A percentile compares a stretch with the other conserved stretches of the same genome.
These are phyloP conservation scores for Pleurotus salmoneostramineus DNA, from an alignment of 768 basidiomycete genomes.

Conservation along the genomic window DNA sequence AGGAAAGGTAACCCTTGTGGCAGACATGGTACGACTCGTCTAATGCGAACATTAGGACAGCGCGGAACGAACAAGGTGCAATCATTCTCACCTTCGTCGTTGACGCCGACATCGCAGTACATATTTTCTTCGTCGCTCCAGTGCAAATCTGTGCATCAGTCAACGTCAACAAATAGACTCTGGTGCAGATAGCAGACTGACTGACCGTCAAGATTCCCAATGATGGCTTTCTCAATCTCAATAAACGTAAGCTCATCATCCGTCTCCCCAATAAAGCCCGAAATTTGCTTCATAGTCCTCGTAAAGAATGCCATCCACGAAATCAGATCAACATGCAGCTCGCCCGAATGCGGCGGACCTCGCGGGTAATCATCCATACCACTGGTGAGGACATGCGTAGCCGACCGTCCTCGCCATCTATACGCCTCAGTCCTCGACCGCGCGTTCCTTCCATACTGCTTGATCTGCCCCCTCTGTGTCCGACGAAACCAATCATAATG, in stretches of 20 bases:
- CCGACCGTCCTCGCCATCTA: conserved; percentile 89
- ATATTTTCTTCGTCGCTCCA: conserved; percentile 88
- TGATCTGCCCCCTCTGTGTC: conserved; percentile 91
- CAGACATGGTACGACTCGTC: conserved; percentile 93
- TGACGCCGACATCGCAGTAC: conserved; percentile 89
- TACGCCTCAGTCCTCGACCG: conserved; percentile 90
- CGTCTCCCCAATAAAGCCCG: conserved; percentile 79
- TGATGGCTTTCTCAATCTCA: conserved; percentile 75
- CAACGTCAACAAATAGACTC: neutral
- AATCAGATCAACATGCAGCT: conserved; percentile 90
- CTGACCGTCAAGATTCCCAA: conserved; percentile 83
- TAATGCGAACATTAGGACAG: conserved; percentile 21
- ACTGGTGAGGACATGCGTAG: conserved; percentile 84
- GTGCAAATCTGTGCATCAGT: conserved; percentile 64
- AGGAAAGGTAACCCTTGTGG: conserved; percentile 87
- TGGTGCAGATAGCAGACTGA: neutral
- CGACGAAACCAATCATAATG: conserved; percentile 97
- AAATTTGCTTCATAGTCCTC: conserved; percentile 88
- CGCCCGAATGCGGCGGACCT: conserved; percentile 84
- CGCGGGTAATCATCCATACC: conserved; percentile 98
- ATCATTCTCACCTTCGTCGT: conserved; percentile 66
- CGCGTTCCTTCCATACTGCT: conserved; percentile 80
- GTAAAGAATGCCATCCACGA: conserved; percentile 98
- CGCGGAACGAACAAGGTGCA: neutral
- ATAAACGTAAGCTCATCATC: conserved; percentile 78